Evolutionary conservation across 257 asterid genomes (phyloP).

Genomic region (Solanum arcanum): DNA sequence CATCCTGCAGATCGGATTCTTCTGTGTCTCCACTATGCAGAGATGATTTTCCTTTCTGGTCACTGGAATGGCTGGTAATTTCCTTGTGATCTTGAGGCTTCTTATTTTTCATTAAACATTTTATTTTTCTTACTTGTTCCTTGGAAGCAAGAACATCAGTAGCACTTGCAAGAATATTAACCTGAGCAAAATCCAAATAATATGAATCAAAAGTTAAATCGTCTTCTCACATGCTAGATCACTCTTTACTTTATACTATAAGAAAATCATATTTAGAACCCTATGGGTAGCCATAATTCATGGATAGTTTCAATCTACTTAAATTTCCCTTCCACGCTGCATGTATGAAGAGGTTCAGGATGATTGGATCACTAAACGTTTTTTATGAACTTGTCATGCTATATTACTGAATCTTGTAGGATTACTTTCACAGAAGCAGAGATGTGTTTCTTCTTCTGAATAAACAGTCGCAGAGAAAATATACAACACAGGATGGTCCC

Average conservation of each 20-base stretch:
- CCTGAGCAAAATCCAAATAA: constrained; percentile 45
- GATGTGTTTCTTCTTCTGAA: background rate
- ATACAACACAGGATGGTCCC: background rate
- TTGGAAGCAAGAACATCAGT: constrained; percentile 60
- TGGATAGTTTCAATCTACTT: background rate
- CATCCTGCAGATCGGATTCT: constrained; percentile 63
- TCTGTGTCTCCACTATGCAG: constrained; percentile 63
- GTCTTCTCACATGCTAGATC: background rate
- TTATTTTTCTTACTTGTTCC: constrained; percentile 57
- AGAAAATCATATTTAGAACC: background rate
- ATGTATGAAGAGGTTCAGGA: background rate
- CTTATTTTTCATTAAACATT: constrained; percentile 41
- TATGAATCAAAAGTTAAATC: constrained; percentile 5
- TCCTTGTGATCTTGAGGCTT: constrained; percentile 33
- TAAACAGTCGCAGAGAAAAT: background rate
- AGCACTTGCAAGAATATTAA: constrained; percentile 83
- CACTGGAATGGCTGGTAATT: constrained; percentile 41
- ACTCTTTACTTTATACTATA: background rate
- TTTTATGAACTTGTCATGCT: background rate
- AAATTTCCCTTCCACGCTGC: background rate
- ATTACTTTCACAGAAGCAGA: background rate
- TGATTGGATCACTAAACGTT: background rate
- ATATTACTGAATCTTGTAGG: background rate
- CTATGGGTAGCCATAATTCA: background rate
- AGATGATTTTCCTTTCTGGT: constrained; percentile 65